These are phyloP conservation scores for Cynanchum wilfordii DNA, from an alignment of 257 asterid species.

Conservation along the genomic window DNA sequence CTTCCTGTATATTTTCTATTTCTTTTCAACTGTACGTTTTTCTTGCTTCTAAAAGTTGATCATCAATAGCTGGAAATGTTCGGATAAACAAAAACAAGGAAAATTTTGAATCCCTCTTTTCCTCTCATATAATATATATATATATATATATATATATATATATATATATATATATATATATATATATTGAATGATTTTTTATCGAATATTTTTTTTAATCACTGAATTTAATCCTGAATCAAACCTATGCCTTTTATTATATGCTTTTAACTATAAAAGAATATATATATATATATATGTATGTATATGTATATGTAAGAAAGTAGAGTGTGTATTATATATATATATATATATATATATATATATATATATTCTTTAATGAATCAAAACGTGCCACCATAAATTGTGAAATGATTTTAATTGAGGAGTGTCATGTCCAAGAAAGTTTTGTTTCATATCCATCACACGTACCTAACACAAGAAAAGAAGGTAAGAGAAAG, in stretches of 20 bases:
- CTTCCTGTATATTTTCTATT: not conserved
- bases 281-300: not conserved
- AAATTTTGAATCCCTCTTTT: not conserved
- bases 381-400: conserved; percentile 17
- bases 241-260: not conserved
- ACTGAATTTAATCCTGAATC: too few species aligned
- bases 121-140: not conserved
- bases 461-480: conserved; percentile 28
- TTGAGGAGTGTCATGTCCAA: conserved; percentile 21
- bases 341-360: not conserved
- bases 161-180: not conserved
- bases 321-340: not conserved
- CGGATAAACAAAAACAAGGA: not conserved
- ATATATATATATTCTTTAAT: not conserved
- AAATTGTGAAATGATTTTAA: conserved; percentile 13
- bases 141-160: too few species aligned
- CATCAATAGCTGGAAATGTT: not conserved
- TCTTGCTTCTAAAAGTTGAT: not conserved
- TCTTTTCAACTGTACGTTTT: not conserved
- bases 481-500: not conserved
- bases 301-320: not conserved
- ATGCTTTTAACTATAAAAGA: too few species aligned
- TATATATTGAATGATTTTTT: too few species aligned
- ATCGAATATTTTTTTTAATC: not conserved
- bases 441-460: conserved; percentile 20